Percentiles rank a stretch among this genome's conserved stretches.
These are phyloP conservation scores for Fagus crenata DNA, from an alignment of 306 rosid genomes.

Conservation along the genomic window DNA sequence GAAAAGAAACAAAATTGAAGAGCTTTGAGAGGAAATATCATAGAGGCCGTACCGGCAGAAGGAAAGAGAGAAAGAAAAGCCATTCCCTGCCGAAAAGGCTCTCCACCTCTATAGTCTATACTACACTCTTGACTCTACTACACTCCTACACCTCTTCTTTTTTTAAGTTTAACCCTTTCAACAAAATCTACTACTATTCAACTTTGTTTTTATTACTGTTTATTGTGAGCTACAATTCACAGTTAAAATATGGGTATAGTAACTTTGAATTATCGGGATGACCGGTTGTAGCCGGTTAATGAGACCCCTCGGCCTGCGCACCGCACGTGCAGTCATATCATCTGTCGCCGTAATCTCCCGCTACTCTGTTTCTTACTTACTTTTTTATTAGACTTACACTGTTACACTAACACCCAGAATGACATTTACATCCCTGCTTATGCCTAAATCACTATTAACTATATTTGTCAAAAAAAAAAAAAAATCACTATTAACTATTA, in stretches of 20 bases:
- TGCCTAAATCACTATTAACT: not conserved
- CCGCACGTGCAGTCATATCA: constrained; percentile 59
- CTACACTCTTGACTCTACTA: too few species aligned
- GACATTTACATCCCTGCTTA: constrained; percentile 17
- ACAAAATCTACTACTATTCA: too few species aligned
- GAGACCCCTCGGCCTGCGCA: constrained; percentile 46
- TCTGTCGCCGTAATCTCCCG: constrained; percentile 36
- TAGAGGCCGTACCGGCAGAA: constrained; percentile 43
- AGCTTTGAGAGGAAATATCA: constrained; percentile 23
- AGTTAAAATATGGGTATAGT: not conserved
- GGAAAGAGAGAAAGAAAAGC: constrained; percentile 36
- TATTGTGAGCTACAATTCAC: too few species aligned
- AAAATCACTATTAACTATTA: too few species aligned
- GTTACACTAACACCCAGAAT: not conserved
- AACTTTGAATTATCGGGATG: constrained; percentile 24
- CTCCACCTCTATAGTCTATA: constrained; percentile 3
- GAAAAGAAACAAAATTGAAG: constrained; percentile 9
- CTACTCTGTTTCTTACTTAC: constrained; percentile 21
- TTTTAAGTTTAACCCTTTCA: too few species aligned
- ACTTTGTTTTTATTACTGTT: too few species aligned
- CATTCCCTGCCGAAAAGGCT: constrained; percentile 41
- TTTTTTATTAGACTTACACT: not conserved
- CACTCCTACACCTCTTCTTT: too few species aligned
- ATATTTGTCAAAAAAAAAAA: too few species aligned
- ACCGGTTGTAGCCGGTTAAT: constrained; percentile 54